These are phyloP conservation scores for Trichoderma hamatum DNA, from an alignment of 2,329 filamentous ascomycete genomes.

Conservation along the genomic window DNA sequence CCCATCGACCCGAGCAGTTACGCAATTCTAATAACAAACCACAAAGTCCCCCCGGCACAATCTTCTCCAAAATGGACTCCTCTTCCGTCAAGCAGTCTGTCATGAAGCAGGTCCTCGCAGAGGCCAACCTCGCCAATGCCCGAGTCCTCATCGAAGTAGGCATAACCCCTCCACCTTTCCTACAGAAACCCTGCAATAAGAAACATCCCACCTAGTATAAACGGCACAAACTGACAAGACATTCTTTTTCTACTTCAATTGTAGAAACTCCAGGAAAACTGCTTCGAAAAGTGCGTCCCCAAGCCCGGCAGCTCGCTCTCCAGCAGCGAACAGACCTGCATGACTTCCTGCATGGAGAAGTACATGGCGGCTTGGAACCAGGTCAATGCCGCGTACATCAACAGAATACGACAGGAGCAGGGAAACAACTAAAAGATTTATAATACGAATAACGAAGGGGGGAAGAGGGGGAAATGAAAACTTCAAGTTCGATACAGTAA, in stretches of 20 bases:
- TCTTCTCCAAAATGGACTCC: slow-evolving; percentile 56
- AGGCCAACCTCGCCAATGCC: slow-evolving; percentile 69
- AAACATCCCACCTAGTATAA: neutral
- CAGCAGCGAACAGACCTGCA: slow-evolving; percentile 69
- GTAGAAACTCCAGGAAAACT: slow-evolving; percentile 79
- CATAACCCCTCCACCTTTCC: slow-evolving; percentile 15
- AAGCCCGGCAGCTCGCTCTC: slow-evolving; percentile 69
- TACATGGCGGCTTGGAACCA: slow-evolving; percentile 81
- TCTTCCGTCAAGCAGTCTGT: slow-evolving; percentile 62
- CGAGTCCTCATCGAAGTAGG: slow-evolving; percentile 68
- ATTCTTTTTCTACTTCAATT: neutral
- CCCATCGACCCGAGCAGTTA: slow-evolving; percentile 14
- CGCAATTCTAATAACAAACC: neutral
- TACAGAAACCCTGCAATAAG: neutral
- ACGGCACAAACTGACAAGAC: neutral
- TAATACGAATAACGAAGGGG: neutral
- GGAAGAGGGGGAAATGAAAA: neutral
- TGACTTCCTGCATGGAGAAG: slow-evolving; percentile 80
- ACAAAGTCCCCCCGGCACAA: slow-evolving; percentile 26
- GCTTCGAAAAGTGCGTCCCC: slow-evolving; percentile 76
- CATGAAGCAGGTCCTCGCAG: slow-evolving; percentile 65
- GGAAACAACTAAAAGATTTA: slow-evolving; percentile 31
- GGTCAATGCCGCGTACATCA: slow-evolving; percentile 69
- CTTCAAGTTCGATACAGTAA: neutral
- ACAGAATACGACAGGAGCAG: slow-evolving; percentile 63